Evolutionary conservation across 345 rosid species (phyloP).

Genomic region (Garcia nutans): DNA sequence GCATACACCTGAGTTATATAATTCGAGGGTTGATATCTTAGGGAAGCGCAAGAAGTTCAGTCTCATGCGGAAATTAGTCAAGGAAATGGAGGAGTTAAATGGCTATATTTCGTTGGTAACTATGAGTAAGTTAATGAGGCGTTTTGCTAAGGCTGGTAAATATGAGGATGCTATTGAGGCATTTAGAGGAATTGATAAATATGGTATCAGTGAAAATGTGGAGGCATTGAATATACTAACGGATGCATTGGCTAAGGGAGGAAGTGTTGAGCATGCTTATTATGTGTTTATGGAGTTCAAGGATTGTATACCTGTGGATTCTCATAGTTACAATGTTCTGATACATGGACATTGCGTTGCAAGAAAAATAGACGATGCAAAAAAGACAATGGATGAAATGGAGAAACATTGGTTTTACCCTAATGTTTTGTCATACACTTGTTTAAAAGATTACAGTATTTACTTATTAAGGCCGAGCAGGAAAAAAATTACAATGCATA

Average conservation of each 20-base stretch:
- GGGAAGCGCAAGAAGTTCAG: conserved; percentile 57
- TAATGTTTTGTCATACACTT: no score
- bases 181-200: conserved; percentile 52
- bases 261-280: conserved; percentile 63
- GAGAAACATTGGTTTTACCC: no score
- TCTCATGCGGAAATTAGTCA: conserved; percentile 59
- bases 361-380: conserved; percentile 60
- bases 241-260: conserved; percentile 79
- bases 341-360: conserved; percentile 80
- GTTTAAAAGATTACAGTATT: no score
- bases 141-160: conserved; percentile 58
- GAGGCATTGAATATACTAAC: conserved; percentile 54
- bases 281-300: conserved; percentile 46
- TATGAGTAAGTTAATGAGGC: conserved; percentile 63
- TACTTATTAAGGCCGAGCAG: no score
- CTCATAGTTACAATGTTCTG: conserved; percentile 53
- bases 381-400: conserved; percentile 20
- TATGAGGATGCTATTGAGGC: conserved; percentile 57
- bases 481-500: no score
- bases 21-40: conserved; percentile 64
- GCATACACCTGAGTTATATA: conserved; percentile 46
- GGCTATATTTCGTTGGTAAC: conserved; percentile 57
- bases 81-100: conserved; percentile 48
- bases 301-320: conserved; percentile 34
- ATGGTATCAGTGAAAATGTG: conserved; percentile 48